phyloP scores from a whole-genome alignment of 768 basidiomycete species.

The Peribolospora baueri region DNA sequence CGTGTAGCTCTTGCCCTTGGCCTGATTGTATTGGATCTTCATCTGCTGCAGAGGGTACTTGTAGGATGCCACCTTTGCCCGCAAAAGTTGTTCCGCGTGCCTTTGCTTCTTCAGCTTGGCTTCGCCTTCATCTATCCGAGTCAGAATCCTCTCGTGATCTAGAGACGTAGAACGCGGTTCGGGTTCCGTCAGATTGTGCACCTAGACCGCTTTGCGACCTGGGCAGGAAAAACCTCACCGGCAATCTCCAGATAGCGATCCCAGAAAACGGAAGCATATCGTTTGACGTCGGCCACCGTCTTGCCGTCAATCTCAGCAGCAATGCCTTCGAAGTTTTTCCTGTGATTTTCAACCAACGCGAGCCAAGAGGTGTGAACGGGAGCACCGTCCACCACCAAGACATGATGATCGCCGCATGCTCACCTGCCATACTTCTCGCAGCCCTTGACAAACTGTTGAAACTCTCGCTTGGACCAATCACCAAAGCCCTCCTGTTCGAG shows the following conservation, averaged over 20 bases:
- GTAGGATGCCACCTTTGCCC: conserved; percentile 58
- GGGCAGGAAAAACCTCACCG: conserved; percentile 25
- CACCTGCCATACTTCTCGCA: conserved; percentile 41
- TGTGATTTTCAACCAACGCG: background rate
- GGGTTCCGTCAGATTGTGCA: no score
- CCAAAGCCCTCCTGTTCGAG: conserved; percentile 56
- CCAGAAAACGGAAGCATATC: conserved; percentile 62
- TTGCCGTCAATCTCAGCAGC: conserved; percentile 69
- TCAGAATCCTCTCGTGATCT: background rate
- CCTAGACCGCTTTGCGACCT: background rate
- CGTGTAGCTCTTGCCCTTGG: conserved; percentile 85
- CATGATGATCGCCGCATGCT: background rate
- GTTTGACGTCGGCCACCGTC: conserved; percentile 45
- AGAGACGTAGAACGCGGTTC: background rate
- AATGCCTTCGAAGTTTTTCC: conserved; percentile 25
- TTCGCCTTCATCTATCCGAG: conserved; percentile 52
- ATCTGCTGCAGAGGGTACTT: conserved; percentile 90
- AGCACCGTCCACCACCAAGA: background rate
- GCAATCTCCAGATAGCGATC: conserved; percentile 67
- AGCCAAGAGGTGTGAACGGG: background rate
- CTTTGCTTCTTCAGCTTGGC: conserved; percentile 56
- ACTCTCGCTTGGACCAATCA: conserved; percentile 78
- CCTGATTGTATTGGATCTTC: conserved; percentile 57
- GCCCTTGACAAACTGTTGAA: conserved; percentile 66
- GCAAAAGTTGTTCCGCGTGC: conserved; percentile 50